Evolutionary conservation across 192 early-diverging fungal species (phyloP), one percentile per base, ranked within the genome.

Genomic region (Gaertneriomyces sp.): DNA sequence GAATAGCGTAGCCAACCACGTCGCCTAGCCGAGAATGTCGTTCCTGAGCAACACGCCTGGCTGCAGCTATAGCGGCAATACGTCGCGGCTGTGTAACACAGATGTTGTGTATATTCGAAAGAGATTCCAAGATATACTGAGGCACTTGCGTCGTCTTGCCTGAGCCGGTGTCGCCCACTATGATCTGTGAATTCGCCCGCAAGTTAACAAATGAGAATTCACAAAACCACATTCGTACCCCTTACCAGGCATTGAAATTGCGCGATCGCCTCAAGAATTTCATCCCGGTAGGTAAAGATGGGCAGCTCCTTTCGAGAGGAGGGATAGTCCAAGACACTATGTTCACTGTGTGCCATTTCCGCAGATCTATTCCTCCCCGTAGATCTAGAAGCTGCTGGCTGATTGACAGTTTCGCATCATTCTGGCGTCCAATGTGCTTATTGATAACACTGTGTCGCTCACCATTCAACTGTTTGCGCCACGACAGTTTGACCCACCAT

Each of bases 111-210:
- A 66, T 40, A 7, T 7, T 14, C 11, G 70, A 39, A 49, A 51
- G 38, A 7, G 49, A 50, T 46, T 90, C 86, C 10, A 90, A 69
- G 19, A 88, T 69, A 57, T 89, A 94, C 70, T 92, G 91, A 12
- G 92, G 91, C 42, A 94, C 71, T 68, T 94, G 92, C 1, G 92
- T 94, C 10, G 92, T 94, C 70, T 94, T 94, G 60, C 92, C 92
- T 7, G 85, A 87, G 53, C 87, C 63, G 39, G 42, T 53, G 38
- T 33, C 25, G 25, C 25, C 25, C 25, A 33, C 25, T 33, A 33
- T 33, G 25, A 33, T 33, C 25, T 33, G 25, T 2, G 25, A 33
- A 33, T 33, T 33, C 25, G 25, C 25, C 25, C 25, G 2, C 25
- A 33, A 33, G 25, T 33, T 33, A 33, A 33, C 25, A 33, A 33